Base-by-base conservation (phyloP, 805 yeast genomes). In the Wickerhamiella australiensis region DNA sequence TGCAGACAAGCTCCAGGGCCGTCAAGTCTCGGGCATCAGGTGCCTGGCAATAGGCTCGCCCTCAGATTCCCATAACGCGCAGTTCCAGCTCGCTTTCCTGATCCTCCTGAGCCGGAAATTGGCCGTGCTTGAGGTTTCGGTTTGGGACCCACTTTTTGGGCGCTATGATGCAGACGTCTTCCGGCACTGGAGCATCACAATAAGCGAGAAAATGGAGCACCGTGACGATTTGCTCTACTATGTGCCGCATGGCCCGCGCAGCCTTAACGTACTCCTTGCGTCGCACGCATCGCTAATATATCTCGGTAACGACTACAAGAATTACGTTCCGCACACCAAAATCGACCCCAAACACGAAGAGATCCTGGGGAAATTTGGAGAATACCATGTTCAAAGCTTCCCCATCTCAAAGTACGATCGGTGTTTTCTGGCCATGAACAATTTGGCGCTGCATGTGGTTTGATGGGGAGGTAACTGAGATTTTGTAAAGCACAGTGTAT, bases 21-120 rank as follows among this genome's bases (percentile, higher is more conserved):
- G 20, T 13, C 36, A 25, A 33, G 50, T 35, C 41, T 29, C 11
- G 21, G 22, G 43, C 13, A 70, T 84, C 53, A 67, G 86, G 56
- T 83, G 90, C 57, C 62, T 84, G 26, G 94, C 90, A 0, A 65
- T 84, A 18, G 94, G 94, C 0, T 70, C 78, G 4, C 82, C 85
- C 3, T 62, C 74, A 12, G 74, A 73, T 5, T 53, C 57, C 36
- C 49, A 56, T 9, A 55, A 55, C 21, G 80, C 90, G 1, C 64
- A 77, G 37, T 82, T 73, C 60, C 94, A 84, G 62, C 59, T 82
- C 8, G 87, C 86, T 1, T 61, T 77, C 44, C 59, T 82, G 22
- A 50, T 66, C n/a, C 68, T 72, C 17, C 37, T 82, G 1, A 60
- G 62, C 0, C 64, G 64, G 2, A 52, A 55, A 5, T 51, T 62